A percentile compares a stretch with the other conserved stretches of the same genome.
These are phyloP conservation scores for Pichia sp. DNA, from an alignment of 1,139 yeast species.

Conservation along the genomic window DNA sequence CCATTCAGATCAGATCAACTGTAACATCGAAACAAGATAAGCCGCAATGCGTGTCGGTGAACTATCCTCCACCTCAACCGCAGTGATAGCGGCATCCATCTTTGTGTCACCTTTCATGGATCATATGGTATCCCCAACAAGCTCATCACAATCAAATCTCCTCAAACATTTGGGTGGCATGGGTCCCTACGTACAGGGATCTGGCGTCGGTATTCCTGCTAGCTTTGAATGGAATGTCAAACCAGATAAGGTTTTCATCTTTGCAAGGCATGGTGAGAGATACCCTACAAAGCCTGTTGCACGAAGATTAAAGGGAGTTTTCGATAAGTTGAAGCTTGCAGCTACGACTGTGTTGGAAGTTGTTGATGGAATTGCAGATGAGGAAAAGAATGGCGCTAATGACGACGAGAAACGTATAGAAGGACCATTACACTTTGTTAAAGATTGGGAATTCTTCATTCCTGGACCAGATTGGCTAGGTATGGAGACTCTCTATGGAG, in stretches of 20 bases:
- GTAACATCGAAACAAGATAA: no score
- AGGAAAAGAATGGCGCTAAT: no score
- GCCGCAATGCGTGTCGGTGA: neutral
- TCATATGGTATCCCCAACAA: conserved; percentile 4
- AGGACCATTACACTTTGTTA: conserved; percentile 24
- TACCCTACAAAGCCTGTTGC: conserved; percentile 33
- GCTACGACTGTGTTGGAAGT: conserved; percentile 1
- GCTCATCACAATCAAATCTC: conserved; percentile 20
- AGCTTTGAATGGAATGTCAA: conserved; percentile 42
- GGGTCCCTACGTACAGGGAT: conserved; percentile 37
- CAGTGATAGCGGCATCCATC: conserved; percentile 24
- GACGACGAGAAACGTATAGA: no score
- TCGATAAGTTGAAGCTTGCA: conserved; percentile 17
- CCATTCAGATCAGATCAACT: no score
- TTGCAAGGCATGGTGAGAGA: conserved; percentile 71
- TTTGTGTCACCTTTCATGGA: conserved; percentile 1
- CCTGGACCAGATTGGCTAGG: conserved; percentile 17
- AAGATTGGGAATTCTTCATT: conserved; percentile 24
- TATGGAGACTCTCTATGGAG: conserved; percentile 21
- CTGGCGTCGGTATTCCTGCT: conserved; percentile 35
- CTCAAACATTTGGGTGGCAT: conserved; percentile 38
- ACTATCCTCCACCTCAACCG: neutral
- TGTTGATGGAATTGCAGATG: conserved; percentile 9
- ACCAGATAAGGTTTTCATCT: conserved; percentile 57
- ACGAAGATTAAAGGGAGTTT: conserved; percentile 13